Conservation (phyloP, 805 yeast species). For the Candida loeiensis region DNA sequence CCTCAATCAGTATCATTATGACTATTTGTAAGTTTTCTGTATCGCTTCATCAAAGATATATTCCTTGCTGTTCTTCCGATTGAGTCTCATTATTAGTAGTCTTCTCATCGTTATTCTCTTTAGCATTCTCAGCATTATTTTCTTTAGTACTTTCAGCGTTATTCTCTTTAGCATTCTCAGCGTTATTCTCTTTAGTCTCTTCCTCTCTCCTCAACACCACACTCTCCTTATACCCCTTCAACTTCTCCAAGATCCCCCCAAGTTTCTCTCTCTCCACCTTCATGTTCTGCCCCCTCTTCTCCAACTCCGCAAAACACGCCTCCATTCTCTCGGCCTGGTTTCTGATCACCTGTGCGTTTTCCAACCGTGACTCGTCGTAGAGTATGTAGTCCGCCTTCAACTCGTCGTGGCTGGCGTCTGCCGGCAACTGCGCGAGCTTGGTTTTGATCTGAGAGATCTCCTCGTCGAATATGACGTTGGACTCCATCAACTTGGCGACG, state of each 20-base stretch:
- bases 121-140: background rate
- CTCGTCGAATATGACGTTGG: constrained; percentile 47
- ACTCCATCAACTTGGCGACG: constrained; percentile 44
- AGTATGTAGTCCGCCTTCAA: constrained; percentile 46
- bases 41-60: too few relatives aligned
- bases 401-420: constrained; percentile 19
- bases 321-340: constrained; percentile 48
- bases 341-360: constrained; percentile 51
- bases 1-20: too few relatives aligned
- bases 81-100: constrained; percentile 3
- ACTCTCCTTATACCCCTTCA: background rate
- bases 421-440: constrained; percentile 14
- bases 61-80: too few relatives aligned
- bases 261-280: background rate
- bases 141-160: background rate
- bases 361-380: constrained; percentile 53
- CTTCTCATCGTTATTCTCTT: background rate
- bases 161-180: background rate
- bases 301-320: constrained; percentile 46
- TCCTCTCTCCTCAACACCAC: constrained; percentile 1
- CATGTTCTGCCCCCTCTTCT: constrained; percentile 30
- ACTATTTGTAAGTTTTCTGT: too few relatives aligned
- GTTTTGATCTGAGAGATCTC: constrained; percentile 29
- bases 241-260: background rate
- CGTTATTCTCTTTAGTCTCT: background rate